Evolutionary conservation across 2,329 filamentous ascomycete genomes (phyloP).

Genomic region (Aspergillus chevalieri): DNA sequence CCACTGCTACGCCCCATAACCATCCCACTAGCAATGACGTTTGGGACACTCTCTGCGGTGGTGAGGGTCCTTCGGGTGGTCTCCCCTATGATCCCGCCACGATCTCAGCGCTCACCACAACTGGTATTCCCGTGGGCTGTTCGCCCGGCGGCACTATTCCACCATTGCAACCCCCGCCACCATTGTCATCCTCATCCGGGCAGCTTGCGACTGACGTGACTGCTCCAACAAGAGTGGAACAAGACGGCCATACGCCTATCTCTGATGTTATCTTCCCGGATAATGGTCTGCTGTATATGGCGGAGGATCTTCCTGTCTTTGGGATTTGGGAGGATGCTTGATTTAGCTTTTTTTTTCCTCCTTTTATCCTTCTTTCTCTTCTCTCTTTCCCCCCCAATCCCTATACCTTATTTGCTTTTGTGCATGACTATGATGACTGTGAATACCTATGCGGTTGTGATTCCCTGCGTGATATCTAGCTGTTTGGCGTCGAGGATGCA

Average conservation of each 20-base stretch:
- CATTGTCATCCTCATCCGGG: neutral
- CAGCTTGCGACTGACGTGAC: neutral
- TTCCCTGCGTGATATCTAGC: too few species aligned
- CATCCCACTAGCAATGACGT: constrained; percentile 15
- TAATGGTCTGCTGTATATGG: constrained; percentile 29
- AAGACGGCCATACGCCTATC: constrained; percentile 23
- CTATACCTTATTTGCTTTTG: neutral
- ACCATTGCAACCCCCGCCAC: neutral
- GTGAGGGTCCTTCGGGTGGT: constrained; percentile 9
- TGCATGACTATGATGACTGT: too few species aligned
- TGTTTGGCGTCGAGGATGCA: too few species aligned
- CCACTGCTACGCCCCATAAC: neutral
- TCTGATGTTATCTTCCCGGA: constrained; percentile 29
- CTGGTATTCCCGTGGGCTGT: constrained; percentile 27
- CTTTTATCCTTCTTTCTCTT: neutral
- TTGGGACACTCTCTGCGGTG: constrained; percentile 24
- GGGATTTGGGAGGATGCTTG: constrained; percentile 26
- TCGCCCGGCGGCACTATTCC: constrained; percentile 26
- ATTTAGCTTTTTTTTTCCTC: neutral
- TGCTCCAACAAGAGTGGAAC: constrained; percentile 1
- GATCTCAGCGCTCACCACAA: constrained; percentile 28
- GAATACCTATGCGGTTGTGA: too few species aligned
- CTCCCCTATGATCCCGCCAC: constrained; percentile 24
- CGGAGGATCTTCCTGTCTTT: constrained; percentile 28
- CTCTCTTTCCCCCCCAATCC: neutral